Evolutionary conservation across 2,329 filamentous ascomycete genomes (phyloP), one percentile per base, ranked within the genome.

Genomic region (Dichotomopilus funicola): DNA sequence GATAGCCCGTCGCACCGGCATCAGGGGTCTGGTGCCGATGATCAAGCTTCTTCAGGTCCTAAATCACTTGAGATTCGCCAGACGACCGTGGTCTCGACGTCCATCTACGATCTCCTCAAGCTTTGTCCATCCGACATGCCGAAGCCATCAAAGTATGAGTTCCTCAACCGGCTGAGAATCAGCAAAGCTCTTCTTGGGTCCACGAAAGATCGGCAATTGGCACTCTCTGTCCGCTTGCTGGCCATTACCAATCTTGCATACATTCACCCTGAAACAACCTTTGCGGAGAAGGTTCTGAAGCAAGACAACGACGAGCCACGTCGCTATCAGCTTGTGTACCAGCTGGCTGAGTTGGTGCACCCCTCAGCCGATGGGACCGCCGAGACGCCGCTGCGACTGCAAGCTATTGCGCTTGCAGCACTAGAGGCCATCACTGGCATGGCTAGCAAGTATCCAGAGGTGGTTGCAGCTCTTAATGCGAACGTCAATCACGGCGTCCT

Each of bases 401-500:
- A 97, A 70, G 89, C 89, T 2, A 83, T 91, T 57, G 88, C 90
- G 6, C 77, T 99, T 51, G 81, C 83, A 51, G 81, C 92, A 0
- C 77, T 99, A 50, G 91, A 96, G 68, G 88, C 89, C n/a, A 78
- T 99, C 55, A 84, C 89, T 6, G 87, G 84, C 66, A 89, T 89
- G 67, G 86, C 88, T 64, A 75, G 79, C 55, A 91, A 90, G 66
- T 82, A 86, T 35, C 76, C 83, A 37, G 94, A 99, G 68, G 87
- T 99, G 31, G 85, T 91, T 60, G 85, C 89, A 43, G 91, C 94
- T n/a, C 76, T 99, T 43, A 95, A 91, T 65, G 89, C 95, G 53
- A 96, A 92, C 63, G 92, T 97, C 40, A 97, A 95, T 65, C 95
- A 99, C 65, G 95, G 94, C 11, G 87, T 97, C 35, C 78, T 99